Base-by-base conservation (phyloP, 441 rosid genomes). In the Erodium moschatum region DNA sequence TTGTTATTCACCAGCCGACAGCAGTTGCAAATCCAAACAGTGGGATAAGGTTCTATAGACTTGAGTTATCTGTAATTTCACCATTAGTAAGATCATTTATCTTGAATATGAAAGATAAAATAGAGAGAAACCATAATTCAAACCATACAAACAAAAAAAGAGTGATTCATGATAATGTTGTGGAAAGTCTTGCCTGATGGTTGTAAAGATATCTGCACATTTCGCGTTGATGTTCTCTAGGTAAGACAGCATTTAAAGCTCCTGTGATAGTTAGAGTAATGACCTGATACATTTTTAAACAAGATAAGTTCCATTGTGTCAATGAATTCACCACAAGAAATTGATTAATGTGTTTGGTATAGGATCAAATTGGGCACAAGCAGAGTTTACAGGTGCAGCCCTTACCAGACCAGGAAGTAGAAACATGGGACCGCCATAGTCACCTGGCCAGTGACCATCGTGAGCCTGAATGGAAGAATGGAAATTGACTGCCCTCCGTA, bases 401-500 rank as follows among this genome's bases (percentile, higher is more conserved):
- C 86, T 67, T 78, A 90, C 97, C 89, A 91, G 76, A 48, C 97
- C 96, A 42, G 96, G 98, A 78, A 93, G 72, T 50, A 91, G 95
- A 82, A 93, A 93, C 96, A 88, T 86, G 60, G 96, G 97, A 70
- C 98, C 98, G 20, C 97, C 98, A 79, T 89, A 93, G 80, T 93
- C 98, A 18, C 98, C 97, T 0, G 97, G 89, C 98, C 98, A 93
- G 71, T 90, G 96, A 19, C 96, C 98, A 54, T 91, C 97, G 56
- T 82, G 79, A 0, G 95, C 95, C 80, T 93, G 97, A 52, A 91
- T 70, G 8, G 84, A 76, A 56, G 97, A 89, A 78, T 85, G 81
- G 73, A 82, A 89, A 77, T 74, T 78, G 72, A 93, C 11, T 67
- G 87, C 93, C 75, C 90, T 91, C 78, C 82, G 81, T 61, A 86